Base-by-base conservation (phyloP, 2,329 filamentous ascomycete species). In the Ramichloridium luteum region DNA sequence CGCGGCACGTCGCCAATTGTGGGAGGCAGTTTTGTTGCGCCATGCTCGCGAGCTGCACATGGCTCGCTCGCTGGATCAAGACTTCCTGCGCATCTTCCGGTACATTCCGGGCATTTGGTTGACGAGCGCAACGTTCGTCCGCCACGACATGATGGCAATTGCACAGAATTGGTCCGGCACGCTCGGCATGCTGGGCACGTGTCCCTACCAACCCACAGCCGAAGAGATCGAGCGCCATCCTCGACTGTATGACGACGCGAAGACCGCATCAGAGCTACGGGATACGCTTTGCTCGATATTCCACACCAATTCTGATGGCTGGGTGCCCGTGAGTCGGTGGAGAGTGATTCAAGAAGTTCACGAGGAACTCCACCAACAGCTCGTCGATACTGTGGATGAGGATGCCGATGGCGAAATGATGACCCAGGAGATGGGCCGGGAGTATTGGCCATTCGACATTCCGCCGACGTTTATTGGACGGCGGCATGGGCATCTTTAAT, bases 61-160 rank as follows among this genome's bases (percentile, higher is more conserved):
- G 16, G 27, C 27, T 13, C 13, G 8, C 13, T 16, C 13, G 12
- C 9, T 18, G 16, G 27, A 29, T 29, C 13, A 29, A 29, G 13
- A 16, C 13, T n/a, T 29, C n/a, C 16, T 29, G 13, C 27, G 14
- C 13, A 14, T 18, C 11, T 16, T 29, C 4, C 27, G 16, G 13
- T 18, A 29, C n/a, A 4, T 15, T 12, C 13, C 13, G 4, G 12
- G 15, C 8, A 12, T 16, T n/a, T 29, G 27, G 27, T n/a, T 14
- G n/a, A n/a, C 16, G 12, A 16, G 27, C 27, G 27, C 16, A 12
- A 16, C 16, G 13, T 8, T 12, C 16, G 16, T 29, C 9, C 27
- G 27, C 13, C 13, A 29, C 13, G 27, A 29, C 9, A 14, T 29
- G 27, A 29, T 29, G 3, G 13, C 16, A n/a, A 14, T 29, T 13